phyloP scores from a whole-genome alignment of 2,329 filamentous ascomycete species.

The Diaporthe sp. region DNA sequence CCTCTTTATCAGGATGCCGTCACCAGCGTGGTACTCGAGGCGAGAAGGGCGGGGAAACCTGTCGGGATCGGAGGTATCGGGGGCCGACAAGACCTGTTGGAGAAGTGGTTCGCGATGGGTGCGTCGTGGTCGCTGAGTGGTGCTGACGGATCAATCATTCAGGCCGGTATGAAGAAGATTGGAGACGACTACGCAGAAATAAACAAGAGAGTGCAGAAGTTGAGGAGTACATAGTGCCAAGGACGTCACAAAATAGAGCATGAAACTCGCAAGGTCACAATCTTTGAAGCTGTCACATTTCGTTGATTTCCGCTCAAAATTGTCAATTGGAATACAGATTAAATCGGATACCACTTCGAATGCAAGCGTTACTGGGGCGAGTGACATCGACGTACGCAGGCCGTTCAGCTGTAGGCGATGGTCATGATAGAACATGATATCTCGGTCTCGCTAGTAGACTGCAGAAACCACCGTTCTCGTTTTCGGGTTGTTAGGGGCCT shows the following conservation, averaged over 20 bases:
- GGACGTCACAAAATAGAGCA: neutral
- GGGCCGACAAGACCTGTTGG: neutral
- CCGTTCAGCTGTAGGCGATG: neutral
- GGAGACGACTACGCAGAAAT: neutral
- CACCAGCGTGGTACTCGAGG: neutral
- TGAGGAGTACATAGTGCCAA: neutral
- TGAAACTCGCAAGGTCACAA: neutral
- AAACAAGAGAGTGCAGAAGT: neutral
- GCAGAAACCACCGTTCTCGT: neutral
- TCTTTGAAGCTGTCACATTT: no score
- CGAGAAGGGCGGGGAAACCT: neutral
- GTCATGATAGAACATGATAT: neutral
- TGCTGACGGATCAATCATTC: conserved; percentile 2
- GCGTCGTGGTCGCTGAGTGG: conserved; percentile 15
- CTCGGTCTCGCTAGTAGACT: neutral
- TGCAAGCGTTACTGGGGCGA: neutral
- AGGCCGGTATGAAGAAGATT: conserved; percentile 9
- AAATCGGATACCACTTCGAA: neutral
- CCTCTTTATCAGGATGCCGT: conserved; percentile 7
- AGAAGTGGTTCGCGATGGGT: conserved; percentile 18
- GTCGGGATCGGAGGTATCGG: conserved; percentile 5
- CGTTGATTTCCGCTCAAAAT: neutral
- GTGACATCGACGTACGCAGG: neutral
- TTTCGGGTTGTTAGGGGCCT: neutral
- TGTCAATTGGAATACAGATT: no score